Conservation (phyloP, 768 basidiomycete genomes). For the Mycena rebaudengoi region DNA sequence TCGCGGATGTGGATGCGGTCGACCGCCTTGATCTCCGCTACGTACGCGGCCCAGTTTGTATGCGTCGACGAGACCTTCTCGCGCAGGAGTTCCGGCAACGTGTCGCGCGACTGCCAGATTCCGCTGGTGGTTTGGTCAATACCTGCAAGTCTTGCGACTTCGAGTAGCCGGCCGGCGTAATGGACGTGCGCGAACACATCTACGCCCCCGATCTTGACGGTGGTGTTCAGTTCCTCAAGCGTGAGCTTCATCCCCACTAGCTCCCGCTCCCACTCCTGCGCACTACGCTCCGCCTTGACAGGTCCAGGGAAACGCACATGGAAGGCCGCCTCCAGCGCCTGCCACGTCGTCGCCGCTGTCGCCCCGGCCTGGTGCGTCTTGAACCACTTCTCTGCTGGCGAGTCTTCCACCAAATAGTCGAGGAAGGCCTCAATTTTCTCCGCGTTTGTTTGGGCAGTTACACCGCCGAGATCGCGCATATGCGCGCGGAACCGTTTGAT, state of each 20-base stretch:
- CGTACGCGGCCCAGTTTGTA: background rate
- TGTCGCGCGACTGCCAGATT: slow-evolving; percentile 17
- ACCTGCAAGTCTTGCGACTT: background rate
- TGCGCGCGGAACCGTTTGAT: slow-evolving; percentile 8
- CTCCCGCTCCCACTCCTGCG: slow-evolving; percentile 24
- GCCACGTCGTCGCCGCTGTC: background rate
- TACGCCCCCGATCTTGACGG: slow-evolving; percentile 17
- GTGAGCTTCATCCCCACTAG: slow-evolving; percentile 16
- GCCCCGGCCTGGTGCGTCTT: background rate
- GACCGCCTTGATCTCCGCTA: background rate
- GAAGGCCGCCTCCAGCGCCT: slow-evolving; percentile 1
- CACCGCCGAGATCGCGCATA: slow-evolving; percentile 5
- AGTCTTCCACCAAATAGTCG: slow-evolving; percentile 12
- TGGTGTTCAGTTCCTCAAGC: slow-evolving; percentile 19
- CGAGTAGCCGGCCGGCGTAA: slow-evolving; percentile 12
- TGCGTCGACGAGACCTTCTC: background rate
- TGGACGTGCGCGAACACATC: slow-evolving; percentile 17
- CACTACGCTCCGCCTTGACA: background rate
- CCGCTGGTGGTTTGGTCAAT: background rate
- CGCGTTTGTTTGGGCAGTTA: background rate
- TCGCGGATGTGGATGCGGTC: slow-evolving; percentile 3
- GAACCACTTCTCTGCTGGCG: slow-evolving; percentile 16
- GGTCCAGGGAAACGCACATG: background rate
- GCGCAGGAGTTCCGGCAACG: slow-evolving; percentile 5
- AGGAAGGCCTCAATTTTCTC: background rate